phyloP scores from a whole-genome alignment of 2,329 filamentous ascomycete genomes.

The Diaporthe vexans region DNA sequence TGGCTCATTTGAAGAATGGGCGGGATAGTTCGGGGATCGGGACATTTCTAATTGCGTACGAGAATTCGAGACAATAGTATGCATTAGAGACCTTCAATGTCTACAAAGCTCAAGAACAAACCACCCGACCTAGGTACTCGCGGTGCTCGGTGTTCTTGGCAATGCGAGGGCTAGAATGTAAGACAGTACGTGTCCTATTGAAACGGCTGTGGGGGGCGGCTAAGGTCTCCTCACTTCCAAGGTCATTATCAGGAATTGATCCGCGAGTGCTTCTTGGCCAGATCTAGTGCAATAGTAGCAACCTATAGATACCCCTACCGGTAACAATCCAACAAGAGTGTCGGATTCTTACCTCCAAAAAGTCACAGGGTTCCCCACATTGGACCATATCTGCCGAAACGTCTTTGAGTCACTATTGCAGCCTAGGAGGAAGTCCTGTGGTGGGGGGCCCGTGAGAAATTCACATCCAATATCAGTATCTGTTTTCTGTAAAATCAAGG shows the following conservation, averaged over 20 bases:
- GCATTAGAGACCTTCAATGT: background rate
- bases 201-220: constrained; percentile 2
- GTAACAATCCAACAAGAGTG: background rate
- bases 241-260: background rate
- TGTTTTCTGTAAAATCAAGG: background rate
- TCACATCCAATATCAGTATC: background rate
- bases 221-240: background rate
- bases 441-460: background rate
- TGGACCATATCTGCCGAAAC: constrained; percentile 9
- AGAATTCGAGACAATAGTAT: background rate
- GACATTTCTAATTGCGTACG: background rate
- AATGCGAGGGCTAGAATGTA: background rate
- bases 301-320: background rate
- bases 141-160: background rate
- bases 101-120: background rate
- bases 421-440: background rate
- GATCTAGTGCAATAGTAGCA: background rate
- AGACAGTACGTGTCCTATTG: background rate
- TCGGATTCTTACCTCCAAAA: background rate
- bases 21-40: background rate
- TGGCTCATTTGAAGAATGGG: background rate
- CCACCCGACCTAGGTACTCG: no score
- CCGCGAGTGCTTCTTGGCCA: background rate
- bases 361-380: constrained; percentile 18
- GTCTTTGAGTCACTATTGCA: background rate